Conservation (phyloP, 2,329 filamentous ascomycete genomes). For the Curvularia eragrostidis region DNA sequence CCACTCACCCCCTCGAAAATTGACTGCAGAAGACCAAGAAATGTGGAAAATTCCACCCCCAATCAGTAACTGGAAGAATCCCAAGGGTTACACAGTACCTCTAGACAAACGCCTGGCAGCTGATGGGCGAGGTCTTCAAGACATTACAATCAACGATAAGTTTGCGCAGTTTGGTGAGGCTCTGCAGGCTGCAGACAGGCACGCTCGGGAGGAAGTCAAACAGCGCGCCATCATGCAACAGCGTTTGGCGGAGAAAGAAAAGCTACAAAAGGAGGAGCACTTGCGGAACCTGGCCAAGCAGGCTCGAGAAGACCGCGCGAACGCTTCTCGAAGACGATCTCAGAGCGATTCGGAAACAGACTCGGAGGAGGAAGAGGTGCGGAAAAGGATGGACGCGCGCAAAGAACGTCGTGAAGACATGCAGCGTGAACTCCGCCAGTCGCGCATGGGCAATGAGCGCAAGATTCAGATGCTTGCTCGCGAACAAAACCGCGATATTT, state of each 20-base stretch:
- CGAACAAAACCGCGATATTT: conserved; percentile 96
- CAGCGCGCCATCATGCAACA: conserved; percentile 95
- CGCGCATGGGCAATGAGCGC: conserved; percentile 92
- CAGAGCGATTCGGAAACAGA: conserved; percentile 53
- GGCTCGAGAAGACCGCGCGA: conserved; percentile 79
- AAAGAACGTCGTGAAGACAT: conserved; percentile 81
- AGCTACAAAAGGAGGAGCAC: conserved; percentile 90
- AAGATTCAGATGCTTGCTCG: conserved; percentile 90
- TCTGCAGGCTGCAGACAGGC: conserved; percentile 89
- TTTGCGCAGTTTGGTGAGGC: conserved; percentile 97
- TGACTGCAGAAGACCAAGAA: conserved; percentile 96
- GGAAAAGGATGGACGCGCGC: conserved; percentile 78
- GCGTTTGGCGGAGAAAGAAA: conserved; percentile 94
- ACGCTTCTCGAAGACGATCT: conserved; percentile 51
- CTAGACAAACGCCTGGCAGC: conserved; percentile 94
- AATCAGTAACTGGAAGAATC: conserved; percentile 99
- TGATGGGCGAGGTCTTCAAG: conserved; percentile 88
- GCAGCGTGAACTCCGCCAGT: conserved; percentile 89
- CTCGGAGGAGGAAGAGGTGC: conserved; percentile 71
- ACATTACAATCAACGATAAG: conserved; percentile 97
- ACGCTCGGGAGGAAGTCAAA: conserved; percentile 93
- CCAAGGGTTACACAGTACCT: conserved; percentile 96
- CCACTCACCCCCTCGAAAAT: conserved; percentile 91
- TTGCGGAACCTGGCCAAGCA: conserved; percentile 87
- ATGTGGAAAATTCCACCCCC: conserved; percentile 92